Evolutionary conservation across 139 green algal genomes (phyloP), one percentile per base, ranked within the genome.

Genomic region (Raphidocelis subcapitata): DNA sequence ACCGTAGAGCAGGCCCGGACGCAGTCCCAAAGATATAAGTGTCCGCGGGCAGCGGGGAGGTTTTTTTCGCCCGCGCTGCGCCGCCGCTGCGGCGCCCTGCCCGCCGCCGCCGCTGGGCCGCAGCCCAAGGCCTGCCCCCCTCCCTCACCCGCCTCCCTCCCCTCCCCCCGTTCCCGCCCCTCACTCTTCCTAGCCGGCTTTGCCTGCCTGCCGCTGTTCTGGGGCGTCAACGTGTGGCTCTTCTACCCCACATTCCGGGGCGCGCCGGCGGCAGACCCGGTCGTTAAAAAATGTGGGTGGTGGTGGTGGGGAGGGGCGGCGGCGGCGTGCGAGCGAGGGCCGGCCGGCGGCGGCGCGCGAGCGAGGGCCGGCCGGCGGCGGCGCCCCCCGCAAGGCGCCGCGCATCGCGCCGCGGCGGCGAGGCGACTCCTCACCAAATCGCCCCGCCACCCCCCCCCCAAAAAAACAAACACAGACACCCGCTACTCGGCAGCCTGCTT

Each of bases 141-240:
- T n/a, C n/a, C n/a, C n/a, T n/a, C n/a, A n/a, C n/a, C n/a, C n/a
- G n/a, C n/a, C n/a, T n/a, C n/a, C 66, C 35, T 62, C n/a, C 36
- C 41, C 29, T 33, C 24, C 44, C 10, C 56, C 20, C 5, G 79
- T 26, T 64, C 29, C 10, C 44, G 67, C 21, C 26, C 0, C 31
- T 55, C 74, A 87, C 79, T 86, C 75, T 92, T 86, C 35, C 56
- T 69, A 47, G 69, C 64, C 15, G 87, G 87, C 44, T 92, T 84
- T 67, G 61, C 57, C 5, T 73, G 81, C 29, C 64, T 92, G 47
- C 87, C 87, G 36, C 80, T 84, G 63, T 74, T 91, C 18, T 92
- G 87, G 87, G 65, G 65, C 4, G 60, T 70, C 23, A 92, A 89
- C 57, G 64, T 84, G 15, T 92, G 87, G 87, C 84, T 91, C 18